Percentiles rank a stretch among this genome's conserved stretches.
Evolutionary conservation across 306 rosid genomes (phyloP).

Genomic region (Ceratonia siliqua): DNA sequence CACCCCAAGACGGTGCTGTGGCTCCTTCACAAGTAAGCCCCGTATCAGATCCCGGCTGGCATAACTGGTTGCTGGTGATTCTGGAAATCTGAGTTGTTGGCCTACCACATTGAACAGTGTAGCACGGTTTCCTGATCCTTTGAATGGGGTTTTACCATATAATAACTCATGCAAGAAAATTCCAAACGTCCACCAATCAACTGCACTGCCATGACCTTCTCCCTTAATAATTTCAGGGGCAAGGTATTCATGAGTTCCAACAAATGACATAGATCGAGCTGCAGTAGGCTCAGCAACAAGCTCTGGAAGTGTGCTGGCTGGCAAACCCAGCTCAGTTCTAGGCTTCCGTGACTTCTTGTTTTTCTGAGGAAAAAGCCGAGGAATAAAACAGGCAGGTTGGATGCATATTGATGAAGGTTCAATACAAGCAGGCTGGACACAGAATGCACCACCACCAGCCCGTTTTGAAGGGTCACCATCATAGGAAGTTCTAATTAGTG

Average conservation of each 20-base stretch:
- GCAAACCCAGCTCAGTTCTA: slow-evolving; percentile 35
- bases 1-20: slow-evolving; percentile 86
- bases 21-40: slow-evolving; percentile 87
- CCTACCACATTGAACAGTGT: slow-evolving; percentile 94
- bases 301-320: slow-evolving; percentile 47
- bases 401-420: slow-evolving; percentile 57
- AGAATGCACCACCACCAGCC: slow-evolving; percentile 42
- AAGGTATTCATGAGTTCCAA: slow-evolving; percentile 58
- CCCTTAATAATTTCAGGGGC: slow-evolving; percentile 63
- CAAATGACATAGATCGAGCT: slow-evolving; percentile 56
- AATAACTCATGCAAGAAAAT: slow-evolving; percentile 55
- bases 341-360: slow-evolving; percentile 45
- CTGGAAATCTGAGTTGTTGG: slow-evolving; percentile 82
- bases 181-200: slow-evolving; percentile 66
- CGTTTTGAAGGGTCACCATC: slow-evolving; percentile 42
- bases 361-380: slow-evolving; percentile 42
- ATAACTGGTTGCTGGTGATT: slow-evolving; percentile 75
- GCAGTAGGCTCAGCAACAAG: slow-evolving; percentile 59
- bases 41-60: slow-evolving; percentile 83
- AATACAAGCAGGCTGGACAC: slow-evolving; percentile 49
- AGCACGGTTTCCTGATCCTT: slow-evolving; percentile 89
- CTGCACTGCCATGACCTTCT: slow-evolving; percentile 67
- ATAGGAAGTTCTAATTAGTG: slow-evolving; percentile 33
- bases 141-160: slow-evolving; percentile 56
- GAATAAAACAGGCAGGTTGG: slow-evolving; percentile 54